phyloP scores from a whole-genome alignment of 208 protist species.

The Leishmania turanica region DNA sequence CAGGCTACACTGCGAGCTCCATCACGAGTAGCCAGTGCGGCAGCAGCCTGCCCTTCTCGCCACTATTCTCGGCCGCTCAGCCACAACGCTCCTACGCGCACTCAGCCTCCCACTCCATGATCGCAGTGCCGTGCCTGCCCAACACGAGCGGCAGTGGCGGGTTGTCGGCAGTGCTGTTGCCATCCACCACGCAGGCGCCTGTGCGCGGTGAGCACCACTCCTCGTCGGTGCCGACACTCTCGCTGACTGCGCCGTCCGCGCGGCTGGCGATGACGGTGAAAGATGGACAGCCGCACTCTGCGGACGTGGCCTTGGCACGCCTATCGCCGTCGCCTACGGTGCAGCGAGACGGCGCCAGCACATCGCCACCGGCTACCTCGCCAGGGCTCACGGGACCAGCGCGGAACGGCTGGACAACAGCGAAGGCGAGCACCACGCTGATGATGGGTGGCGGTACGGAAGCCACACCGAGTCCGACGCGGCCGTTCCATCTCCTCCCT shows the following conservation, averaged over 20 bases:
- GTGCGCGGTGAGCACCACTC: conserved; percentile 1
- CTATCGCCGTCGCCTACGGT: background rate
- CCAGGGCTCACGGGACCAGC: background rate
- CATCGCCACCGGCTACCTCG: background rate
- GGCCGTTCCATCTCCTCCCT: conserved; percentile 31
- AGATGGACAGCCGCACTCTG: background rate
- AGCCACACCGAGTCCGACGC: conserved; percentile 8
- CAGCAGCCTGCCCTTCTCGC: background rate
- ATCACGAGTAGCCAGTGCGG: background rate
- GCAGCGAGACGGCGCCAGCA: background rate
- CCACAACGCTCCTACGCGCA: background rate
- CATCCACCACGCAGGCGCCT: background rate
- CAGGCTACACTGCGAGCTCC: background rate
- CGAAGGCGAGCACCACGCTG: background rate
- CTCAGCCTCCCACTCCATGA: background rate
- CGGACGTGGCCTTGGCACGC: background rate
- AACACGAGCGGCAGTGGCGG: background rate
- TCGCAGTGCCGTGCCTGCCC: background rate
- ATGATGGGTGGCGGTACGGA: background rate
- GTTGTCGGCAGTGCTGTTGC: background rate
- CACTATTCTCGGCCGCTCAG: background rate
- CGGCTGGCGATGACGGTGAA: background rate
- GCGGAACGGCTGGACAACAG: conserved; percentile 1
- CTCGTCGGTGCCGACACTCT: background rate
- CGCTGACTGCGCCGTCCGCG: background rate